Conservation (phyloP, 148 eudicot genomes). For the Chenopodium formosanum region DNA sequence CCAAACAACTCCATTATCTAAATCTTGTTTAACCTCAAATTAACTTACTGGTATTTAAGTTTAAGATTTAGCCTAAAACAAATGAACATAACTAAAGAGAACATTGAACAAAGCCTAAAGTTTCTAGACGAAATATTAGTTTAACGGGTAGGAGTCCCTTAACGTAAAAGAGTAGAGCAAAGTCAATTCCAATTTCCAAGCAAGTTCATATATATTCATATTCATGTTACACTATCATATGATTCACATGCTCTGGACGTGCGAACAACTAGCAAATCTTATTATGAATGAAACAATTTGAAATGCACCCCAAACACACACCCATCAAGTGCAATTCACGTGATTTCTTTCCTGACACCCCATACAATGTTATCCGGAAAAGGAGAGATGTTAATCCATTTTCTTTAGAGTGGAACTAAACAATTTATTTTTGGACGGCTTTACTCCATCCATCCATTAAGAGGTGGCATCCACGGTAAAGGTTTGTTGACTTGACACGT, state of each 20-base stretch:
- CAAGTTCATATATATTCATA: conserved; percentile 7
- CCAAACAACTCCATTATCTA: too few species aligned
- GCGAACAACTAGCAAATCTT: conserved; percentile 21
- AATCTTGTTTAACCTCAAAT: too few species aligned
- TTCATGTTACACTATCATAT: background rate
- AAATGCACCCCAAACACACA: background rate
- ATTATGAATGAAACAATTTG: background rate
- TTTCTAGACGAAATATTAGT: too few species aligned
- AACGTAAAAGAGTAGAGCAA: conserved; percentile 4
- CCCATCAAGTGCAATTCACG: background rate
- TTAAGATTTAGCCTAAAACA: too few species aligned
- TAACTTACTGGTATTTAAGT: too few species aligned
- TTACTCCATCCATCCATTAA: too few species aligned
- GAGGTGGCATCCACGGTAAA: too few species aligned
- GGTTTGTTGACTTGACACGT: too few species aligned
- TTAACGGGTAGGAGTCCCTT: background rate
- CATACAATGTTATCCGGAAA: background rate
- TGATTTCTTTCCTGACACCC: background rate
- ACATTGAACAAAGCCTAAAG: too few species aligned
- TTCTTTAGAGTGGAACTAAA: too few species aligned
- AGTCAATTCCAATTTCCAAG: conserved; percentile 1
- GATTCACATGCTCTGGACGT: conserved; percentile 18
- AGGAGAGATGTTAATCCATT: background rate
- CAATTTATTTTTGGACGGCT: too few species aligned
- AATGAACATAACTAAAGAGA: too few species aligned